These are phyloP conservation scores for Takakia lepidozioides DNA, from an alignment of 225 moss, liverwort and hornwort genomes.

Conservation along the genomic window DNA sequence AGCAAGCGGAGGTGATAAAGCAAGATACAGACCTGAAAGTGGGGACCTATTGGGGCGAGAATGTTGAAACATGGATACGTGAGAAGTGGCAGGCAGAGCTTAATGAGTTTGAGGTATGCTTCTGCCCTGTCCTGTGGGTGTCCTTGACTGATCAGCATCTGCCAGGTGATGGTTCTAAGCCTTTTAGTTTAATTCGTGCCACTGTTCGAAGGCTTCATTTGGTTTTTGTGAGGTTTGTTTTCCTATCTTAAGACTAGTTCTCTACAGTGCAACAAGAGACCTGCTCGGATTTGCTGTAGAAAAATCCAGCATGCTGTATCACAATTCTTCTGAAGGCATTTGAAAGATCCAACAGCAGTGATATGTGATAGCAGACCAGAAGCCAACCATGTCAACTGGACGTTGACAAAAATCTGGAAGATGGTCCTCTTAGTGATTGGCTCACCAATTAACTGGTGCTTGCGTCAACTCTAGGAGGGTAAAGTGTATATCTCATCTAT, in stretches of 20 bases:
- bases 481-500: no score
- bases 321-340: no score
- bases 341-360: no score
- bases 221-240: neutral
- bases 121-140: neutral
- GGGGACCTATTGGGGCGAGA: conserved; percentile 62
- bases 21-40: conserved; percentile 46
- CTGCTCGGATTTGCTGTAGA: no score
- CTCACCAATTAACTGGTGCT: no score
- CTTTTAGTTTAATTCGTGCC: no score
- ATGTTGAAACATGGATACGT: conserved; percentile 52
- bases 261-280: no score
- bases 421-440: neutral
- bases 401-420: neutral
- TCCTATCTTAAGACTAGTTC: no score
- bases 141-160: neutral
- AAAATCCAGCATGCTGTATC: no score
- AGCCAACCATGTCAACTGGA: neutral
- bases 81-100: conserved; percentile 69
- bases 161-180: neutral
- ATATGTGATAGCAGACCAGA: no score
- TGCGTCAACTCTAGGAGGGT: no score
- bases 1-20: conserved; percentile 80
- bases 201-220: neutral
- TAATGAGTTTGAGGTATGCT: conserved; percentile 54